A percentile compares a stretch with the other conserved stretches of the same genome.
Conservation (phyloP, 352 stramenopile species). For the Hyaloperonospora brassicae region DNA sequence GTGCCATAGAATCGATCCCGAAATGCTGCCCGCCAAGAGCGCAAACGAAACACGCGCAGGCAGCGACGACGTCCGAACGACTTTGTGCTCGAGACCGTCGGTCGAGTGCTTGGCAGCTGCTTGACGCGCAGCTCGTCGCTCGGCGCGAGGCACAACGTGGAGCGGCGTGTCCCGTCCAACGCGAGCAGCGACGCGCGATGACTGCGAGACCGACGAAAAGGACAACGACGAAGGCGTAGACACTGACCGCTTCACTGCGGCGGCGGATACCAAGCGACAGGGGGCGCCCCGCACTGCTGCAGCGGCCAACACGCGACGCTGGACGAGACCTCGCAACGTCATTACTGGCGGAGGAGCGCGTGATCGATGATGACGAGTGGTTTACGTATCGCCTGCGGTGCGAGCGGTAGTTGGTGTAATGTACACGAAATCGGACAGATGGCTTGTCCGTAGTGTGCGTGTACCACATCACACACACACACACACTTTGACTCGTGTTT, state of each 20-base stretch:
- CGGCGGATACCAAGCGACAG: slow-evolving; percentile 5
- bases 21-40: slow-evolving; percentile 54
- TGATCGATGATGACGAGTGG: too few species aligned
- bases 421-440: too few species aligned
- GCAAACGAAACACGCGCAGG: slow-evolving; percentile 65
- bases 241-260: too few species aligned
- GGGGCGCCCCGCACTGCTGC: slow-evolving; percentile 1
- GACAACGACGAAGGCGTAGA: slow-evolving; percentile 1
- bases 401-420: too few species aligned
- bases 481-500: too few species aligned
- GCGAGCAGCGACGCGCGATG: slow-evolving; percentile 16
- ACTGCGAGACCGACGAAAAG: slow-evolving; percentile 11
- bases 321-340: slow-evolving; percentile 11
- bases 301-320: slow-evolving; percentile 5
- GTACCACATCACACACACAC: background rate
- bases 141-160: slow-evolving; percentile 48
- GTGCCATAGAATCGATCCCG: slow-evolving; percentile 58
- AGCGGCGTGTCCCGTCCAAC: slow-evolving; percentile 56
- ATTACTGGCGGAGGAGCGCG: too few species aligned
- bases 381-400: too few species aligned
- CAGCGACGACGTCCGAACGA: slow-evolving; percentile 66
- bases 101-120: slow-evolving; percentile 26
- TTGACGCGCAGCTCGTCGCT: slow-evolving; percentile 48
- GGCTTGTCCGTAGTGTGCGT: background rate
- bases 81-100: slow-evolving; percentile 24